Conservation (phyloP, 139 green algal genomes). For the Haematococcus sp. region DNA sequence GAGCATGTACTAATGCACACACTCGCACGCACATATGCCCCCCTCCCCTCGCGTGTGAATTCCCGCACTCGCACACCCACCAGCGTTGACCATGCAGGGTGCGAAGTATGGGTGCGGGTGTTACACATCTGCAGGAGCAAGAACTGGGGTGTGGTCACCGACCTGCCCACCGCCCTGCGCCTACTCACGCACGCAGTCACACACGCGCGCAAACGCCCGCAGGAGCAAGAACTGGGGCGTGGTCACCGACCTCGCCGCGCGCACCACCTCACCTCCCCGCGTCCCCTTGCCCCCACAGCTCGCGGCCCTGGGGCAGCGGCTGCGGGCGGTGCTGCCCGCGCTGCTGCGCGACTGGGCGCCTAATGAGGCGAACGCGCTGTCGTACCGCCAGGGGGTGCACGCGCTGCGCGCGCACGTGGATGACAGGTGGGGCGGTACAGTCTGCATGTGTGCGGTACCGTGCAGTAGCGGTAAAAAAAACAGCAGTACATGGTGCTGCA, state of each 20-base stretch:
- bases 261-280: conserved; percentile 16
- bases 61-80: too few species aligned
- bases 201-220: too few species aligned
- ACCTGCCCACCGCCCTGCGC: conserved; percentile 16
- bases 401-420: conserved; percentile 38
- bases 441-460: background rate
- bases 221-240: conserved; percentile 47
- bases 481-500: too few species aligned
- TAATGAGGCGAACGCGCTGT: conserved; percentile 48
- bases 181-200: conserved; percentile 13
- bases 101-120: too few species aligned
- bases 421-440: conserved; percentile 20
- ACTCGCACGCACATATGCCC: too few species aligned
- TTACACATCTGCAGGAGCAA: conserved; percentile 46
- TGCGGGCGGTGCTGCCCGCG: conserved; percentile 14
- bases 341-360: conserved; percentile 27
- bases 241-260: conserved; percentile 26
- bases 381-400: conserved; percentile 23
- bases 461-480: too few species aligned
- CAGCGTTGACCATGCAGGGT: too few species aligned
- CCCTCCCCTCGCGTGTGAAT: too few species aligned
- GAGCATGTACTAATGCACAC: too few species aligned
- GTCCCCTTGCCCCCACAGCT: conserved; percentile 24
- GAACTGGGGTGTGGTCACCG: conserved; percentile 37
- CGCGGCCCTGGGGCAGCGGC: conserved; percentile 19